Percentiles rank a stretch among this genome's conserved stretches.
phyloP scores from a whole-genome alignment of 768 basidiomycete genomes.

The Postia placenta region DNA sequence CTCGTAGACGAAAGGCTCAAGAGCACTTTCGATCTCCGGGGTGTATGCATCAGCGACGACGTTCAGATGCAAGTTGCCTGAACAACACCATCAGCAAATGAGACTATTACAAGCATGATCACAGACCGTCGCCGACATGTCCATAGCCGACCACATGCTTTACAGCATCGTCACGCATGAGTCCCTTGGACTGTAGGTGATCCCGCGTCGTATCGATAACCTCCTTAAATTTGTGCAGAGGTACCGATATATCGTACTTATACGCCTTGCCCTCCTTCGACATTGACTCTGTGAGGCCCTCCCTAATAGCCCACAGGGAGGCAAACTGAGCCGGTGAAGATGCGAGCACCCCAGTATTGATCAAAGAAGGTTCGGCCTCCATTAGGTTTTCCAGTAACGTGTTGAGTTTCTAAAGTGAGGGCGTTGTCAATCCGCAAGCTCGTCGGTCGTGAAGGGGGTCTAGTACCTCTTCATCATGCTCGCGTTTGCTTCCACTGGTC shows the following conservation, averaged over 20 bases:
- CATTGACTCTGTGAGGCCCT: constrained; percentile 86
- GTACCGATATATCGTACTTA: constrained; percentile 95
- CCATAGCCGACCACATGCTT: constrained; percentile 90
- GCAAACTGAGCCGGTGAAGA: constrained; percentile 88
- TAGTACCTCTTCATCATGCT: constrained; percentile 94
- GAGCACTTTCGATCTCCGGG: constrained; percentile 74
- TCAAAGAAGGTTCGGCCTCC: constrained; percentile 64
- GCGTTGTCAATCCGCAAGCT: constrained; percentile 1
- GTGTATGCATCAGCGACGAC: constrained; percentile 79
- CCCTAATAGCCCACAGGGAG: constrained; percentile 87
- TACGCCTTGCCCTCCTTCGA: constrained; percentile 93
- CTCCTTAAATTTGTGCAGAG: constrained; percentile 77
- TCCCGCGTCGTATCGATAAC: constrained; percentile 80
- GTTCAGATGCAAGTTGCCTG: constrained; percentile 94
- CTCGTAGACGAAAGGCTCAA: constrained; percentile 96
- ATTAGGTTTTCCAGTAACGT: constrained; percentile 73
- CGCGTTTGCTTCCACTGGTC: constrained; percentile 87
- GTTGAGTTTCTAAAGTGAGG: constrained; percentile 66
- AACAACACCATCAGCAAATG: too few relatives aligned
- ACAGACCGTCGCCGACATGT: constrained; percentile 91
- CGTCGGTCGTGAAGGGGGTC: neutral
- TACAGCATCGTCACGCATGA: constrained; percentile 67
- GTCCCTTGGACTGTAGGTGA: constrained; percentile 60
- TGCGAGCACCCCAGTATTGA: constrained; percentile 87
- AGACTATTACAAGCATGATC: too few relatives aligned